Evolutionary conservation across 2,329 filamentous ascomycete genomes (phyloP), one percentile per base, ranked within the genome.

Genomic region (Sporothrix brasiliensis): DNA sequence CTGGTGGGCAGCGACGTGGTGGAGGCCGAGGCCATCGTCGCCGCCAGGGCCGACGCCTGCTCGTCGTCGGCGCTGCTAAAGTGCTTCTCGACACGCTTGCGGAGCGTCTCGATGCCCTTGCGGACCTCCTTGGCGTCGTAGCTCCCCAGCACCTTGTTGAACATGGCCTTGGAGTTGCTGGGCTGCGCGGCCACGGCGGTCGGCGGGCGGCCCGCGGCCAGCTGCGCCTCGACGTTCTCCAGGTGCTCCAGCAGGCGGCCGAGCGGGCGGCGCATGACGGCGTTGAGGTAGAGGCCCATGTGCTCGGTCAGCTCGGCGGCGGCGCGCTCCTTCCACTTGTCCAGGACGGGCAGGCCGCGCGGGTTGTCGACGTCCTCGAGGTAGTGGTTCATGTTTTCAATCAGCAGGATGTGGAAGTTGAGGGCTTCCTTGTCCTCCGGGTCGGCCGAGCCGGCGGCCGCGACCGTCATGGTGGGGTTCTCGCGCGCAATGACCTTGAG

Each of bases 341-440:
- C 89, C 4, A 98, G 85, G 0, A 97, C 88, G 9, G 91, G 86
- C 73, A 95, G 88, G 50, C 87, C 86, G 21, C 88, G 86, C 34
- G 70, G 53, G 75, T 97, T 85, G 74, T 97, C 92, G 10, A 97
- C 91, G 79, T 97, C 94, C 78, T 98, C 94, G 13, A 95, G 84
- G 81, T 97, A 98, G 80, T 97, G 93, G 77, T 97, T 96, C 93
- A 97, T 97, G 79, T 99, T 99, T 80, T 99, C 94, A 75, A 99
- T 98, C 69, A 98, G 86, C 47, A 98, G 86, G 76, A 99, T 97
- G 80, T 98, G 94, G 81, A 97, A 97, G 81, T 98, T 98, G 72
- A 99, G 87, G 5, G 93, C 92, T 79, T 97, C 94, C 81, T 99
- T 98, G 78, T 98, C 95, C 79, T 98, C 95, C 0, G 86, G 86